A percentile compares a stretch with the other conserved stretches of the same genome.
These are phyloP conservation scores for Solanum tarapatanum DNA, from an alignment of 257 asterid genomes.

Conservation along the genomic window DNA sequence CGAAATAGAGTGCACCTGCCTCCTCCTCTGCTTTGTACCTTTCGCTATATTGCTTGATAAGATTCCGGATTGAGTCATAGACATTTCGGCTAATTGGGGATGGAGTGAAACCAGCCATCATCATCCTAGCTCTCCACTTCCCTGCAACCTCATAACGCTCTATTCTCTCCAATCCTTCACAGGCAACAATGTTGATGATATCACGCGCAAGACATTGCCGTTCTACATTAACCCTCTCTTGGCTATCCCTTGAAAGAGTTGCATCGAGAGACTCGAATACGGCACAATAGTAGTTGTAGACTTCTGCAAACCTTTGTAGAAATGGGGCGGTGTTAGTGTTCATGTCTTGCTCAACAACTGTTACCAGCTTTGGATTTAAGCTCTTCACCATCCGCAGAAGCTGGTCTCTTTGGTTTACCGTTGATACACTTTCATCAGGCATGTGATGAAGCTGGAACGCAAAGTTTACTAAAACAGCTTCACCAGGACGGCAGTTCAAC, in stretches of 20 bases:
- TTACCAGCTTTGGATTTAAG: slow-evolving; percentile 66
- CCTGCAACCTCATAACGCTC: slow-evolving; percentile 94
- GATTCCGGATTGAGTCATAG: slow-evolving; percentile 37
- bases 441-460: slow-evolving; percentile 98
- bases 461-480: slow-evolving; percentile 69
- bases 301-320: slow-evolving; percentile 64
- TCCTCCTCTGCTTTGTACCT: slow-evolving; percentile 64
- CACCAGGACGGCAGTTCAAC: slow-evolving; percentile 47
- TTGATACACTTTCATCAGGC: slow-evolving; percentile 93
- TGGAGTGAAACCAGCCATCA: slow-evolving; percentile 82
- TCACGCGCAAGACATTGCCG: slow-evolving; percentile 90
- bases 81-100: slow-evolving; percentile 53
- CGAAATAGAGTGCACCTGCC: slow-evolving; percentile 68
- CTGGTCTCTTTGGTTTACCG: slow-evolving; percentile 62
- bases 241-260: slow-evolving; percentile 56
- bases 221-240: slow-evolving; percentile 82
- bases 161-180: slow-evolving; percentile 87
- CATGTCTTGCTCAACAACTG: slow-evolving; percentile 83
- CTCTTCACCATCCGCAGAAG: slow-evolving; percentile 88
- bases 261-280: slow-evolving; percentile 88
- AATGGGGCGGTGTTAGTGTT: slow-evolving; percentile 89
- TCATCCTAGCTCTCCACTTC: slow-evolving; percentile 96
- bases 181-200: slow-evolving; percentile 72
- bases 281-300: slow-evolving; percentile 61
- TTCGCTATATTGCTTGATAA: slow-evolving; percentile 55